Conservation (phyloP, 2,329 filamentous ascomycete genomes). For the Penicillium sumatraense region DNA sequence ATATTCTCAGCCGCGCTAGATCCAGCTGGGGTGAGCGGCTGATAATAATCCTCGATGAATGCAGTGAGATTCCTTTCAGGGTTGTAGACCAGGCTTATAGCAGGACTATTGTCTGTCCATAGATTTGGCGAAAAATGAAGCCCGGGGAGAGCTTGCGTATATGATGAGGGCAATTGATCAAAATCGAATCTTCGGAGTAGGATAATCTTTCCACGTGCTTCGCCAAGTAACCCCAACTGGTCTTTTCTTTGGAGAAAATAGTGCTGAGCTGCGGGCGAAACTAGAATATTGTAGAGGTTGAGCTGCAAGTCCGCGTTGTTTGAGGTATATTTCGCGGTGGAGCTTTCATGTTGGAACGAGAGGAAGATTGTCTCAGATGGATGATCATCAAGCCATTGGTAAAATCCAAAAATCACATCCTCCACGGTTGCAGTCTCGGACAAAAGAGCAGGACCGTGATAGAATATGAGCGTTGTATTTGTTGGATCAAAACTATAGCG, state of each 20-base stretch:
- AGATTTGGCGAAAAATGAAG: constrained; percentile 51
- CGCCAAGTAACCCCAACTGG: constrained; percentile 41
- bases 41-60: constrained; percentile 57
- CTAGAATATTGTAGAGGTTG: constrained; percentile 45
- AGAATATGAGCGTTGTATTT: constrained; percentile 53
- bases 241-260: constrained; percentile 48
- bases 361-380: constrained; percentile 52
- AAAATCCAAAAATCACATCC: constrained; percentile 54
- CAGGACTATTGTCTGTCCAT: constrained; percentile 51
- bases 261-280: constrained; percentile 40
- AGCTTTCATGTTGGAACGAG: constrained; percentile 54
- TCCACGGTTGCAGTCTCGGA: constrained; percentile 51
- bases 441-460: constrained; percentile 52
- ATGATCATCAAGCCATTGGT: constrained; percentile 55
- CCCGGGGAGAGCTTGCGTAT: constrained; percentile 48
- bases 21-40: constrained; percentile 37
- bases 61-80: constrained; percentile 41
- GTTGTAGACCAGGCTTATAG: constrained; percentile 52
- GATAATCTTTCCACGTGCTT: constrained; percentile 45
- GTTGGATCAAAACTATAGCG: constrained; percentile 55
- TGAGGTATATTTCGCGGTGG: constrained; percentile 20
- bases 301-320: constrained; percentile 45
- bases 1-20: constrained; percentile 46
- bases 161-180: constrained; percentile 39
- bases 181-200: constrained; percentile 54